Percentiles rank a stretch among this genome's conserved stretches.
These are phyloP conservation scores for Gonium pectorale DNA, from an alignment of 139 green algal genomes.

Conservation along the genomic window DNA sequence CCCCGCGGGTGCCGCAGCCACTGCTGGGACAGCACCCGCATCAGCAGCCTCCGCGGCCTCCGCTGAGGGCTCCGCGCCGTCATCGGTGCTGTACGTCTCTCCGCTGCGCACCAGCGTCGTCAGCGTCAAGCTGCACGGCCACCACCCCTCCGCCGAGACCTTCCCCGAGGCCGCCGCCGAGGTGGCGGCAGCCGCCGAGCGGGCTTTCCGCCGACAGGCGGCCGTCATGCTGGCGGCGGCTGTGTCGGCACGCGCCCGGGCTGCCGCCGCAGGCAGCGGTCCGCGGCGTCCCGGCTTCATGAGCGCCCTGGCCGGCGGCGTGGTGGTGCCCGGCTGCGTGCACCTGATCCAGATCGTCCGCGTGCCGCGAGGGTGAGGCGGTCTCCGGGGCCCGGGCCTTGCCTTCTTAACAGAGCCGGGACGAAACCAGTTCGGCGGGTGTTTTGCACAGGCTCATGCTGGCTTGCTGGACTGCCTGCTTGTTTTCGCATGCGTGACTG, in stretches of 20 bases:
- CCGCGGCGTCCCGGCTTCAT: neutral
- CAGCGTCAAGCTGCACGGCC: neutral
- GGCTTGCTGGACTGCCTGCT: too few species aligned
- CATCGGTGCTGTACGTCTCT: neutral
- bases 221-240: neutral
- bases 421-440: too few species aligned
- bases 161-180: neutral
- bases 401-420: too few species aligned
- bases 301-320: neutral
- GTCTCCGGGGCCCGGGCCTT: too few species aligned
- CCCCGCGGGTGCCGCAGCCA: too few species aligned
- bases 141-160: neutral
- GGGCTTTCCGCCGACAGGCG: neutral
- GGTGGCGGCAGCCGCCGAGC: neutral
- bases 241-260: neutral
- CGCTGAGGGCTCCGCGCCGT: too few species aligned
- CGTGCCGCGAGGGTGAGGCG: too few species aligned
- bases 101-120: neutral
- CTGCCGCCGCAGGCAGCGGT: neutral
- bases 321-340: conserved; percentile 13
- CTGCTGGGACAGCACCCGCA: too few species aligned
- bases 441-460: too few species aligned
- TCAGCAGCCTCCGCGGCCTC: too few species aligned
- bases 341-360: neutral
- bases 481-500: too few species aligned